Percentiles rank a stretch among this genome's conserved stretches.
These are phyloP conservation scores for Coemansia sp. DNA, from an alignment of 192 early-diverging fungal genomes.

Conservation along the genomic window DNA sequence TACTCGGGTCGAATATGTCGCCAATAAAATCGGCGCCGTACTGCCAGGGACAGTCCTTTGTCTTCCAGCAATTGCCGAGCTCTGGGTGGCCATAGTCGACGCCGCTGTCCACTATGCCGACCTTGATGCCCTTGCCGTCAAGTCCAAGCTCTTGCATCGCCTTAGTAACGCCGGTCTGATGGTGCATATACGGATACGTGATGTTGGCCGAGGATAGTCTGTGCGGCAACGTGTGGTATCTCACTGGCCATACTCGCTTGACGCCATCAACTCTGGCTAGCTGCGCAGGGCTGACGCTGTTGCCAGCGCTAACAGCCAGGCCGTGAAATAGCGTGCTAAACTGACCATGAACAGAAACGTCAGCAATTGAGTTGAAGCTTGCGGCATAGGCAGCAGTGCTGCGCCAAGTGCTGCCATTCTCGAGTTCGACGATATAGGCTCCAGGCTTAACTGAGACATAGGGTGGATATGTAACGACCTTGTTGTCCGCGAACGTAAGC, in stretches of 20 bases:
- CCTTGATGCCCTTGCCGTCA: slow-evolving; percentile 64
- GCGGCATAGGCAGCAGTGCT: slow-evolving; percentile 3
- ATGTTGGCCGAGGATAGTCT: neutral
- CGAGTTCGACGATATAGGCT: slow-evolving; percentile 39
- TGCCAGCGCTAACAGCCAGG: slow-evolving; percentile 9
- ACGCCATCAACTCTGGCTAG: slow-evolving; percentile 29
- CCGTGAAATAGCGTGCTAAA: slow-evolving; percentile 23
- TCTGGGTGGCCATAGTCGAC: slow-evolving; percentile 70
- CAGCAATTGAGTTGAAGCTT: slow-evolving; percentile 11
- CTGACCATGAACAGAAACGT: slow-evolving; percentile 16
- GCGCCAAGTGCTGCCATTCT: neutral
- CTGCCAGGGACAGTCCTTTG: slow-evolving; percentile 56
- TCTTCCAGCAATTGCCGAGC: slow-evolving; percentile 69
- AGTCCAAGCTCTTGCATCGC: slow-evolving; percentile 55
- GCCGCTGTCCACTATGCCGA: slow-evolving; percentile 73
- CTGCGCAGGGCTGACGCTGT: neutral
- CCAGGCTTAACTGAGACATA: slow-evolving; percentile 13
- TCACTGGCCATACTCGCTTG: slow-evolving; percentile 33
- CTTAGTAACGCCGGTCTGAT: slow-evolving; percentile 56
- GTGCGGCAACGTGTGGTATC: slow-evolving; percentile 9
- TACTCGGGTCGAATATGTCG: slow-evolving; percentile 40
- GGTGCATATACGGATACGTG: slow-evolving; percentile 34
- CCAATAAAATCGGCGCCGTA: slow-evolving; percentile 73
- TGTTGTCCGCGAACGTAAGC: neutral
- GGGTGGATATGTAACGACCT: slow-evolving; percentile 17